Evolutionary conservation across 164 flowering plant genomes (phyloP).

Genomic region (Hamamelis virginiana): DNA sequence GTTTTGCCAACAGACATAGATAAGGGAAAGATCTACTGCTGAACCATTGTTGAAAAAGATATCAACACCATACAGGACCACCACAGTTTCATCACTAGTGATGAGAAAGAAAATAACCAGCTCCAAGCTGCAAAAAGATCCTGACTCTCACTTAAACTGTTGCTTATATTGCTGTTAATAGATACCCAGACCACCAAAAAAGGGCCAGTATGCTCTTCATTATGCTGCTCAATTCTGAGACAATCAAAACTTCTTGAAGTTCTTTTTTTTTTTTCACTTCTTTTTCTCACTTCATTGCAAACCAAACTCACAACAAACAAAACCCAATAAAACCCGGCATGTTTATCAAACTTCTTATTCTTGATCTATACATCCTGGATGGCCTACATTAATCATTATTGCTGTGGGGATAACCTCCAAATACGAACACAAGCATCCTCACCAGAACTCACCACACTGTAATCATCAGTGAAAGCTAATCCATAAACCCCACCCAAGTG

Average conservation of each 20-base stretch:
- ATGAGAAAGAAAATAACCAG: not conserved
- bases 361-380: not conserved
- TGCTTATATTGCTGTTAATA: not conserved
- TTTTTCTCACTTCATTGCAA: not conserved
- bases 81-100: not conserved
- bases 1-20: not conserved
- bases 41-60: not conserved
- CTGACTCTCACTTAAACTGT: not conserved
- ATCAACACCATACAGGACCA: not conserved
- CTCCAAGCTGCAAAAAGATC: conserved; percentile 1
- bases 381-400: conserved; percentile 6
- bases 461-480: conserved; percentile 67
- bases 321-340: conserved; percentile 12
- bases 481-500: conserved; percentile 98
- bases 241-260: no score
- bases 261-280: not conserved
- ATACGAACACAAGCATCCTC: conserved; percentile 94
- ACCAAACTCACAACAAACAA: conserved; percentile 16
- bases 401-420: conserved; percentile 63
- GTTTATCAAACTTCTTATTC: conserved; percentile 9
- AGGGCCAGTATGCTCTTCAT: not conserved
- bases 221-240: not conserved
- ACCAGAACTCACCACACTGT: conserved; percentile 73
- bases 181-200: not conserved
- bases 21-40: no score